Evolutionary conservation across 352 stramenopile genomes (phyloP).

Genomic region (Phytophthora multivora): DNA sequence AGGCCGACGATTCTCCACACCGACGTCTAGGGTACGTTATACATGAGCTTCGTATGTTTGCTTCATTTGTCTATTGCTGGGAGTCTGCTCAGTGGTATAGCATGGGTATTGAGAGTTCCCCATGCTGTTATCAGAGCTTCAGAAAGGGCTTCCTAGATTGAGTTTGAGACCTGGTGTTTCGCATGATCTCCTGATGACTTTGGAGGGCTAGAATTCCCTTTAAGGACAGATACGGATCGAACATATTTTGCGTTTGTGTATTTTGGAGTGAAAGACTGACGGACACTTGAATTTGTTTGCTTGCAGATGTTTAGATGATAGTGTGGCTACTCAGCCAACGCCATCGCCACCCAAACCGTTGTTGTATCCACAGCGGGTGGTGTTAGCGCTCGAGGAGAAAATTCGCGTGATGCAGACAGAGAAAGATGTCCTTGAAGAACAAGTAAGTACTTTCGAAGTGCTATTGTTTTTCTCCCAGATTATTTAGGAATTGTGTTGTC

Average conservation of each 20-base stretch:
- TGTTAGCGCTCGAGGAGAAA: conserved; percentile 48
- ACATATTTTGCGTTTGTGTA: conserved; percentile 34
- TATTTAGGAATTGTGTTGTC: background rate
- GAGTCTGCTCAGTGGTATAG: conserved; percentile 26
- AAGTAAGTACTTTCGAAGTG: conserved; percentile 24
- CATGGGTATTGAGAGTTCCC: conserved; percentile 5
- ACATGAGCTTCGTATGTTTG: conserved; percentile 13
- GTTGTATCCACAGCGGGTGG: conserved; percentile 45
- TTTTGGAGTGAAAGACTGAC: conserved; percentile 6
- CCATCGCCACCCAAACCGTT: conserved; percentile 33
- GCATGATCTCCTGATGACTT: conserved; percentile 88
- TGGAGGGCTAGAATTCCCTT: conserved; percentile 82
- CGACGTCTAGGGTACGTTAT: conserved; percentile 52
- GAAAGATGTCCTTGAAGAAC: conserved; percentile 44
- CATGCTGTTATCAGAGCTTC: conserved; percentile 7
- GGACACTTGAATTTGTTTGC: background rate
- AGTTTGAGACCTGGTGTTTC: conserved; percentile 15
- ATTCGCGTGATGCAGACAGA: conserved; percentile 39
- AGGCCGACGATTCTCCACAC: conserved; percentile 56
- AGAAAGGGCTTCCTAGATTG: conserved; percentile 26
- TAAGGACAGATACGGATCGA: conserved; percentile 91
- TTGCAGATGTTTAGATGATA: conserved; percentile 34
- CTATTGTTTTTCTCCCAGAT: background rate
- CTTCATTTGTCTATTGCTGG: conserved; percentile 10
- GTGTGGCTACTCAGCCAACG: conserved; percentile 33